Evolutionary conservation across 257 asterid genomes (phyloP).

Genomic region (Solanum pimpinellifolium): DNA sequence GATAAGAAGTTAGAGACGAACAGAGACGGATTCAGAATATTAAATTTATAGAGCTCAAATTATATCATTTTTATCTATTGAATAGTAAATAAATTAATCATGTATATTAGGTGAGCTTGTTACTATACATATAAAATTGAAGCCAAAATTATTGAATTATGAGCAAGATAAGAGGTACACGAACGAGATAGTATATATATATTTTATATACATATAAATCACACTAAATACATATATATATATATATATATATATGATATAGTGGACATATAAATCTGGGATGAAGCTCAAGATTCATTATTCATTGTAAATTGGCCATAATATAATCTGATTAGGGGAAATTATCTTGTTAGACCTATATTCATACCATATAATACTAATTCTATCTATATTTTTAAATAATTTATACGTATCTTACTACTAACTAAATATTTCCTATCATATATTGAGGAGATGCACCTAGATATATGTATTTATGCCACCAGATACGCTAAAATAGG

Average conservation of each 20-base stretch:
- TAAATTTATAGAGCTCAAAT: background rate
- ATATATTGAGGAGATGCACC: background rate
- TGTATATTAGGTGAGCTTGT: background rate
- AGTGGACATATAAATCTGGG: background rate
- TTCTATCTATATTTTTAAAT: background rate
- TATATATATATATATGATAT: too few relatives aligned
- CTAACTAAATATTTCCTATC: background rate
- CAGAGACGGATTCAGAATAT: background rate
- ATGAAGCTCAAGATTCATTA: too few relatives aligned
- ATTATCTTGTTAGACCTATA: too few relatives aligned
- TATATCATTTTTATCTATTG: background rate
- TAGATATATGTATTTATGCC: too few relatives aligned
- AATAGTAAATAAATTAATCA: background rate
- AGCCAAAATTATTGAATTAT: background rate
- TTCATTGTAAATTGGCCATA: background rate
- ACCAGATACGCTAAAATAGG: background rate
- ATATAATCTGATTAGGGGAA: background rate
- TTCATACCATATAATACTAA: background rate
- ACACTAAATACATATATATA: too few relatives aligned
- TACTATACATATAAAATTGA: background rate
- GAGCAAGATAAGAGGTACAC: too few relatives aligned
- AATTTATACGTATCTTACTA: too few relatives aligned
- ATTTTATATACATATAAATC: too few relatives aligned
- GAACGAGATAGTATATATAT: background rate
- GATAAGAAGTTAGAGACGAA: slow-evolving; percentile 34